phyloP scores from a whole-genome alignment of 352 stramenopile genomes.

The Phytopythium aichiense region DNA sequence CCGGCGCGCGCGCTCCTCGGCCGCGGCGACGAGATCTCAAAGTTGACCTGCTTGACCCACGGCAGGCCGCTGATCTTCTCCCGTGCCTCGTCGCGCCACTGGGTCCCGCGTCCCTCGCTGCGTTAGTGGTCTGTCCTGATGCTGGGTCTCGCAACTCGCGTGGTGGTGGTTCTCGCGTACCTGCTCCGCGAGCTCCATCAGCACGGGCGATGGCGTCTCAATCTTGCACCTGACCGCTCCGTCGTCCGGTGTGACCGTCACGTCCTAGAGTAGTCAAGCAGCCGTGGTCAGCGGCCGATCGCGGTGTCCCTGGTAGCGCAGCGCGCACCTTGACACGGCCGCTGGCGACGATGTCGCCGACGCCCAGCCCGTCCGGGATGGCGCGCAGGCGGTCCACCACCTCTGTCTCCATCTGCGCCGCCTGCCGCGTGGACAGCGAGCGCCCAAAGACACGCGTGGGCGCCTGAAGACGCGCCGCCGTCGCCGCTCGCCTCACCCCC shows the following conservation, averaged over 20 bases:
- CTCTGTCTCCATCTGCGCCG: slow-evolving; percentile 68
- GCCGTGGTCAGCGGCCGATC: neutral
- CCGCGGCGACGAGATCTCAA: slow-evolving; percentile 58
- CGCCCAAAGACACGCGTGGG: slow-evolving; percentile 19
- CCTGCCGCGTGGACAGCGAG: slow-evolving; percentile 57
- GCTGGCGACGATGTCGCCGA: slow-evolving; percentile 69
- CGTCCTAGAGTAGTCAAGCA: slow-evolving; percentile 27
- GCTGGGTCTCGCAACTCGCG: neutral
- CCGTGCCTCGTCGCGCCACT: slow-evolving; percentile 71
- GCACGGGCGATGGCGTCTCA: slow-evolving; percentile 57
- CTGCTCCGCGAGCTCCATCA: slow-evolving; percentile 67
- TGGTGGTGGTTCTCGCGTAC: slow-evolving; percentile 16
- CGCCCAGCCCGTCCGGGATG: slow-evolving; percentile 67
- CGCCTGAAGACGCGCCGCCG: slow-evolving; percentile 13
- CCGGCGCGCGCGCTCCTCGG: slow-evolving; percentile 62
- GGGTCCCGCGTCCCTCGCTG: neutral
- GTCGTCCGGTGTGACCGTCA: slow-evolving; percentile 35
- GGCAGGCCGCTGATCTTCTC: slow-evolving; percentile 45
- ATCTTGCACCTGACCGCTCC: slow-evolving; percentile 72
- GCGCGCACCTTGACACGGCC: slow-evolving; percentile 71
- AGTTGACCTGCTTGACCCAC: slow-evolving; percentile 70
- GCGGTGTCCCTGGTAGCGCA: neutral
- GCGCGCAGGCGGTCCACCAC: slow-evolving; percentile 66
- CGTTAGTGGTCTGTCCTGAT: neutral
- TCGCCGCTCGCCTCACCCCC: slow-evolving; percentile 9